phyloP scores from a whole-genome alignment of 1,139 yeast genomes.

The Magnusiomyces sp. region DNA sequence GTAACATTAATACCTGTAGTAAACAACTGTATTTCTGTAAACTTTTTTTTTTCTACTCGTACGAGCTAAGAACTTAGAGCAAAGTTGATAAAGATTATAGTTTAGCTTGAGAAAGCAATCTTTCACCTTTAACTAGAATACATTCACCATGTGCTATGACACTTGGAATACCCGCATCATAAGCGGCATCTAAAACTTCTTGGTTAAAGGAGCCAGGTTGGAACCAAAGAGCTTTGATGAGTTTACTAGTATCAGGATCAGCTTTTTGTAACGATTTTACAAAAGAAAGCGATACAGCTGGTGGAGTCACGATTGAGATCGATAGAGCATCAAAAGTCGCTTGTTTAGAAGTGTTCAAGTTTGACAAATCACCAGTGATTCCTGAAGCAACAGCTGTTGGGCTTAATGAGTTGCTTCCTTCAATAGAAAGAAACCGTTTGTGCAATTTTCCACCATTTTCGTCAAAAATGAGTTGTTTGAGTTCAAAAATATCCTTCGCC shows the following conservation, averaged over 20 bases:
- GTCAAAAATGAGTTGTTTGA: too few species aligned
- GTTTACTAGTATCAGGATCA: conserved; percentile 1
- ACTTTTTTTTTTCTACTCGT: too few species aligned
- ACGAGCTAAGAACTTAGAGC: too few species aligned
- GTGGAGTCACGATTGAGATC: conserved; percentile 57
- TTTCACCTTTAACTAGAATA: conserved; percentile 53
- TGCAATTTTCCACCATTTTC: too few species aligned
- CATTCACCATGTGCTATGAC: conserved; percentile 58
- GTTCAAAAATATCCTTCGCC: conserved; percentile 29
- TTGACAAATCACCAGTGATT: too few species aligned
- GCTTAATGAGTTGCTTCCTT: background rate
- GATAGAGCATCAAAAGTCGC: background rate
- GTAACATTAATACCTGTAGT: background rate
- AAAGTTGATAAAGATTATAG: background rate
- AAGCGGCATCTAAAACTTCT: conserved; percentile 42
- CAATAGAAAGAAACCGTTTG: background rate
- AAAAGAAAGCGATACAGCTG: conserved; percentile 44
- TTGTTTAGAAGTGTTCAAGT: background rate
- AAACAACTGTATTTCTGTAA: background rate
- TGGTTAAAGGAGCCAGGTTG: conserved; percentile 71
- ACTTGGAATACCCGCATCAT: conserved; percentile 27
- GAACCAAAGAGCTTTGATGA: conserved; percentile 62
- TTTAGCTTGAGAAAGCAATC: background rate
- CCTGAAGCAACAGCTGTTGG: too few species aligned
- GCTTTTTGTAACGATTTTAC: conserved; percentile 31